Conservation (phyloP, 495 filamentous ascomycete genomes). For the Niebla homalea region DNA sequence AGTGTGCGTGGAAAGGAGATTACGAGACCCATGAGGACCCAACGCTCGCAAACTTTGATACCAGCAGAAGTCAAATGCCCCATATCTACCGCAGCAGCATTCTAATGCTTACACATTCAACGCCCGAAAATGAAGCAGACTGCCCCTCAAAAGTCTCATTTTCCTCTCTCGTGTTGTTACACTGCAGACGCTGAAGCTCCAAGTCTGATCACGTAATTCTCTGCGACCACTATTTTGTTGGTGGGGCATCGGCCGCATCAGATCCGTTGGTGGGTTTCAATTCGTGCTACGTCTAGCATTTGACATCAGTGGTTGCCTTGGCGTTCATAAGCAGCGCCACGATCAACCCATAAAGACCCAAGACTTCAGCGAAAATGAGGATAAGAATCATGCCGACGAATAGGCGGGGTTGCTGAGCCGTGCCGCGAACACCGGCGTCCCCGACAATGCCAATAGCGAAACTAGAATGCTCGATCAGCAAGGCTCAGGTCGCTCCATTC, state of each 20-base stretch:
- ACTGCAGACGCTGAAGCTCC: too few species aligned
- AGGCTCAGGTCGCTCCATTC: too few species aligned
- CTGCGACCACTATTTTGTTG: too few species aligned
- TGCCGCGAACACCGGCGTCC: conserved; percentile 96
- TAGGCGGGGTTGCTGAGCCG: conserved; percentile 90
- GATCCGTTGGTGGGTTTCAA: too few species aligned
- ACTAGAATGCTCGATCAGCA: conserved; percentile 20
- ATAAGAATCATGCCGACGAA: conserved; percentile 99
- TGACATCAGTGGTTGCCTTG: conserved; percentile 42
- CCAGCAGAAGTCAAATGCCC: background rate
- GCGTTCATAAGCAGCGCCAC: conserved; percentile 99
- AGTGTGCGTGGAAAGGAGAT: too few species aligned
- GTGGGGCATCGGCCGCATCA: too few species aligned
- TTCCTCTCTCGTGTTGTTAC: too few species aligned
- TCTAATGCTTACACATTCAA: conserved; percentile 3
- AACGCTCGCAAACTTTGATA: too few species aligned
- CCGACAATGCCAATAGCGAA: conserved; percentile 99
- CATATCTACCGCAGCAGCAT: conserved; percentile 4
- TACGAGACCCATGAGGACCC: too few species aligned
- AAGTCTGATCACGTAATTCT: too few species aligned
- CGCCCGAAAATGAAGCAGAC: background rate
- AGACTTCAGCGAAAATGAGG: conserved; percentile 99
- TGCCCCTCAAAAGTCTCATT: background rate
- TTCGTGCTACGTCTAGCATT: conserved; percentile 19
- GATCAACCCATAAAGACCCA: conserved; percentile 98